Evolutionary conservation across 2,329 filamentous ascomycete genomes (phyloP).

Genomic region (Orbilia quercus): DNA sequence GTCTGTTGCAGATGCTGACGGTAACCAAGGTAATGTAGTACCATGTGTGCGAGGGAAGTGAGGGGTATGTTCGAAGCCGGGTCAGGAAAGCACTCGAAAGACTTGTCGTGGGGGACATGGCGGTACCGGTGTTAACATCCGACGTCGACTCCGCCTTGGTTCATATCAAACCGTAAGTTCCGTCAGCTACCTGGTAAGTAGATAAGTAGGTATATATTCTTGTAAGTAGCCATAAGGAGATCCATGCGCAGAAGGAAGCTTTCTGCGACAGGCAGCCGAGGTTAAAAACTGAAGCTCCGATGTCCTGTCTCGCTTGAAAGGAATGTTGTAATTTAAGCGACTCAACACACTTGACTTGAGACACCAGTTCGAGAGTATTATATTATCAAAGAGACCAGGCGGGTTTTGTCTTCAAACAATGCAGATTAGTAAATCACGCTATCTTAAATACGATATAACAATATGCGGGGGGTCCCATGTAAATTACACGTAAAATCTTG

Average conservation of each 20-base stretch:
- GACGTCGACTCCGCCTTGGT: slow-evolving; percentile 1
- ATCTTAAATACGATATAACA: too few species aligned
- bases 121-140: not conserved
- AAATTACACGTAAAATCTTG: too few species aligned
- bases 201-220: not conserved
- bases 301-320: slow-evolving; percentile 14
- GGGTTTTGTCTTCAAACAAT: too few species aligned
- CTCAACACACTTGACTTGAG: not conserved
- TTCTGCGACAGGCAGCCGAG: slow-evolving; percentile 12
- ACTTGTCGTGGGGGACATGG: slow-evolving; percentile 27
- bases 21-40: slow-evolving; percentile 67
- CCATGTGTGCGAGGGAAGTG: slow-evolving; percentile 66
- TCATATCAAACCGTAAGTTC: not conserved
- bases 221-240: not conserved
- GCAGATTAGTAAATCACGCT: too few species aligned
- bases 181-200: not conserved
- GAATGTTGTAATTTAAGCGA: slow-evolving; percentile 12
- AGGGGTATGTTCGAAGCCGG: slow-evolving; percentile 63
- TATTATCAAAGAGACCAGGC: too few species aligned
- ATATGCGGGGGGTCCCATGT: too few species aligned
- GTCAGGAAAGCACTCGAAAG: slow-evolving; percentile 64
- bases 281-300: not conserved
- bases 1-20: slow-evolving; percentile 66
- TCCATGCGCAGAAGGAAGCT: not conserved
- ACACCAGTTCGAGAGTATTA: not conserved